A percentile compares a stretch with the other conserved stretches of the same genome.
Evolutionary conservation across 495 filamentous ascomycete species (phyloP).

Genomic region (Neurospora sp.): DNA sequence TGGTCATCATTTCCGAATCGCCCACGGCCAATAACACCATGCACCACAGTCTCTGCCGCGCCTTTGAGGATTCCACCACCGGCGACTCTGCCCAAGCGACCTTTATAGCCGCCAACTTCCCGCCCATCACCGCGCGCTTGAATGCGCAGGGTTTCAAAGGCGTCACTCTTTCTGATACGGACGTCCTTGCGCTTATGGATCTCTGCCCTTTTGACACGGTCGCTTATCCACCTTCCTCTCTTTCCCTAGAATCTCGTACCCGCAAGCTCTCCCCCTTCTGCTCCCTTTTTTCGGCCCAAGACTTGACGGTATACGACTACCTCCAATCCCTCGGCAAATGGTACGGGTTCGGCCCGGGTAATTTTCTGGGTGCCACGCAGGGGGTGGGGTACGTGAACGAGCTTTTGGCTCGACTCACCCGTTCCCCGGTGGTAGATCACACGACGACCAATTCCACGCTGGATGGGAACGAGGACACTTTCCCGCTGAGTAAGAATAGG

Average conservation of each 20-base stretch:
- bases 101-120: conserved; percentile 49
- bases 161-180: conserved; percentile 43
- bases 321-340: conserved; percentile 66
- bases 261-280: conserved; percentile 52
- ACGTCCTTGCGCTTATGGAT: conserved; percentile 68
- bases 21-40: conserved; percentile 65
- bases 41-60: conserved; percentile 55
- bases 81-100: conserved; percentile 37
- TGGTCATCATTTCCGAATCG: conserved; percentile 55
- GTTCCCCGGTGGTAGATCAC: conserved; percentile 51
- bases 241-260: no score
- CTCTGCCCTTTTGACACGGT: conserved; percentile 76
- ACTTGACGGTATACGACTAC: conserved; percentile 72
- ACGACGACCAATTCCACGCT: conserved; percentile 67
- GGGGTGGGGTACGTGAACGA: conserved; percentile 81
- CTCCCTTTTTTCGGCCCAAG: conserved; percentile 51
- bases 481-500: conserved; percentile 53
- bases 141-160: conserved; percentile 48
- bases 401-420: conserved; percentile 67
- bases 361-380: conserved; percentile 66
- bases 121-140: conserved; percentile 51
- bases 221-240: conserved; percentile 57
- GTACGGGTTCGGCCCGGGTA: conserved; percentile 69
- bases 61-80: conserved; percentile 45
- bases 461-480: conserved; percentile 48